Evolutionary conservation across 1,284 basidiomycete species (phyloP).

Genomic region (Papiliotrema laurentii): DNA sequence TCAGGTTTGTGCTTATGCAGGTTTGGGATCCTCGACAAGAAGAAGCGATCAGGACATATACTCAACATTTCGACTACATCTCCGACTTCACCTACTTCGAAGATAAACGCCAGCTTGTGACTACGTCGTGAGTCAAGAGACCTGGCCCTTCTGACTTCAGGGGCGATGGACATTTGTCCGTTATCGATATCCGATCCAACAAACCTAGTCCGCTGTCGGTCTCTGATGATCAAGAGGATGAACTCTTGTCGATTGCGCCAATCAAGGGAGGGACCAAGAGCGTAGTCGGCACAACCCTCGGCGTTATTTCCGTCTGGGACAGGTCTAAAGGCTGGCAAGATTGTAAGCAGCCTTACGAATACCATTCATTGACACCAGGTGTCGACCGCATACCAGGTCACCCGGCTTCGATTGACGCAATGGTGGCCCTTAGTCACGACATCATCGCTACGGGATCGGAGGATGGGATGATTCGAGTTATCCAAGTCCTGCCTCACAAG

Average conservation of each 20-base stretch:
- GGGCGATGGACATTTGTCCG: constrained; percentile 85
- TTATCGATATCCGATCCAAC: constrained; percentile 79
- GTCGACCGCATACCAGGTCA: constrained; percentile 91
- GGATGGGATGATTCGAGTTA: constrained; percentile 84
- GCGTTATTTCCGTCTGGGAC: constrained; percentile 88
- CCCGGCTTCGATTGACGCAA: constrained; percentile 78
- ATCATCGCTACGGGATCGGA: constrained; percentile 84
- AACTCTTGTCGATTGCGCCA: constrained; percentile 74
- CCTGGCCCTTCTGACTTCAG: constrained; percentile 48
- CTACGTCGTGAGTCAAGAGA: constrained; percentile 62
- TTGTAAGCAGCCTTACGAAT: constrained; percentile 49
- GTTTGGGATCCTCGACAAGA: constrained; percentile 81
- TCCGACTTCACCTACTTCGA: constrained; percentile 84
- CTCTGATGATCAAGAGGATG: constrained; percentile 94
- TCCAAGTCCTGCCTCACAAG: constrained; percentile 84
- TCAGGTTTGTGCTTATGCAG: no score
- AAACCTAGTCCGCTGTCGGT: constrained; percentile 68
- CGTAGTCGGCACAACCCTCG: constrained; percentile 84
- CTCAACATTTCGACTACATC: constrained; percentile 92
- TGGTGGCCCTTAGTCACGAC: constrained; percentile 65
- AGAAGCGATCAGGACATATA: constrained; percentile 63
- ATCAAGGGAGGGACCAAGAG: constrained; percentile 79
- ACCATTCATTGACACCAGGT: constrained; percentile 12
- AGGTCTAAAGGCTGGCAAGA: constrained; percentile 81
- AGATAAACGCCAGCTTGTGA: constrained; percentile 77